Base-by-base conservation (phyloP, 2,329 filamentous ascomycete species). In the Ophiostoma piceae region DNA sequence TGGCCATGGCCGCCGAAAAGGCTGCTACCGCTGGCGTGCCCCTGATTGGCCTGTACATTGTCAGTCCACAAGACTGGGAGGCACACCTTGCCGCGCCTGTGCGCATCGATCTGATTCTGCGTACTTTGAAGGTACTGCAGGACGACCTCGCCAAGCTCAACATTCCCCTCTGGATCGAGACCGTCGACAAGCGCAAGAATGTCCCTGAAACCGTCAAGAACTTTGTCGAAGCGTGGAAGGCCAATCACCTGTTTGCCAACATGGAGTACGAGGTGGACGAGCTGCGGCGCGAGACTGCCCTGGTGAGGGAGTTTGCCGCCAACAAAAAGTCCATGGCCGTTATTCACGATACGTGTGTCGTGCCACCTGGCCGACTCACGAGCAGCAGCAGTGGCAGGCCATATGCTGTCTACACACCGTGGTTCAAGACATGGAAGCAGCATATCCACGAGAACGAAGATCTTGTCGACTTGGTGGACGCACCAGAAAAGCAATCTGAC, bases 231-330 rank as follows among this genome's bases (percentile, higher is more conserved):
- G 81, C 87, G 72, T 97, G 92, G 92, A 86, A 86, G 0, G 90
- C 87, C 0, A 89, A 84, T 67, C 90, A 95, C 75, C 73, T 97
- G 2, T 96, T 88, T 75, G 88, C 90, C 66, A 97, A 96, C 76
- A 87, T 93, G 70, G 93, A 97, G 77, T 97, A 96, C 75, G 94
- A 97, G 77, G 92, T 96, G 0, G 94, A 97, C 76, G 94, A 97
- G 79, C 79, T 97, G 71, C 83, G 93, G 62, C 84, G 93, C 6
- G 94, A 97, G 75, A 87, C 88, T 0, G 82, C 82, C 37, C 79
- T 96, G 75, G 84, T 92, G 0, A 84, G 81, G 37, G 78, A 83
- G 57, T 86, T 90, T 71, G 79, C 89, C 0, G 83, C 87, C 19
- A 85, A 84, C 14, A 89, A 86, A 0, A 86, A 94, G 66, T 83